Conservation (phyloP, 2,329 filamentous ascomycete genomes). For the Tolypocladium endophyticum region DNA sequence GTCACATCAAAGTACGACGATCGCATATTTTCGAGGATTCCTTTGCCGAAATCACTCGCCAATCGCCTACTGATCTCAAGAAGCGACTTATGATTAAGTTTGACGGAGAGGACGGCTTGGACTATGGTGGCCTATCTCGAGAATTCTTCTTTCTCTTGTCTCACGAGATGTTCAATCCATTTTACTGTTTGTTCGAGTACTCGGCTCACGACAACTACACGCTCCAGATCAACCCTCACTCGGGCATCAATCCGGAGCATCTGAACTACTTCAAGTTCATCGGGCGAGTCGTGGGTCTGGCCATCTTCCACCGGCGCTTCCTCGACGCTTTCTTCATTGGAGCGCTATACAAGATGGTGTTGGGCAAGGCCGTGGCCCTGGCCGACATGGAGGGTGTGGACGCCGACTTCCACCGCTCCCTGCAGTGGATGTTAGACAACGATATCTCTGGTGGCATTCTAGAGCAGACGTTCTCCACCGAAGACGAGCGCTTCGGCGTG, state of each 20-base stretch:
- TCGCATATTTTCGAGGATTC: slow-evolving; percentile 98
- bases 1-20: slow-evolving; percentile 93
- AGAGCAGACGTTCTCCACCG: slow-evolving; percentile 92
- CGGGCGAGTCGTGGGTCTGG: slow-evolving; percentile 87
- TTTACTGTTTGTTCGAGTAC: slow-evolving; percentile 99
- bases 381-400: slow-evolving; percentile 99
- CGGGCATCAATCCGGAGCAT: slow-evolving; percentile 97
- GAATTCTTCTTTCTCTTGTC: slow-evolving; percentile 99
- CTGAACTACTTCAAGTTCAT: slow-evolving; percentile 99
- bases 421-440: slow-evolving; percentile 97
- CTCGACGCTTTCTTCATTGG: slow-evolving; percentile 98
- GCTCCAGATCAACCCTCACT: slow-evolving; percentile 98
- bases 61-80: slow-evolving; percentile 91
- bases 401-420: slow-evolving; percentile 89
- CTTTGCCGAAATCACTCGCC: slow-evolving; percentile 95
- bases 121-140: slow-evolving; percentile 94
- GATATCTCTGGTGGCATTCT: slow-evolving; percentile 86
- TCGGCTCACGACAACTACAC: slow-evolving; percentile 99
- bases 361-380: slow-evolving; percentile 82
- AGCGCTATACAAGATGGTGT: slow-evolving; percentile 98
- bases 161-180: slow-evolving; percentile 99
- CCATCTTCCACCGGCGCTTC: slow-evolving; percentile 97
- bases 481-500: slow-evolving; percentile 94
- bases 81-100: slow-evolving; percentile 99
- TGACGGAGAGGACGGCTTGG: slow-evolving; percentile 92